These are phyloP conservation scores for Brassica rapa DNA, from an alignment of 345 rosid genomes.

Conservation along the genomic window DNA sequence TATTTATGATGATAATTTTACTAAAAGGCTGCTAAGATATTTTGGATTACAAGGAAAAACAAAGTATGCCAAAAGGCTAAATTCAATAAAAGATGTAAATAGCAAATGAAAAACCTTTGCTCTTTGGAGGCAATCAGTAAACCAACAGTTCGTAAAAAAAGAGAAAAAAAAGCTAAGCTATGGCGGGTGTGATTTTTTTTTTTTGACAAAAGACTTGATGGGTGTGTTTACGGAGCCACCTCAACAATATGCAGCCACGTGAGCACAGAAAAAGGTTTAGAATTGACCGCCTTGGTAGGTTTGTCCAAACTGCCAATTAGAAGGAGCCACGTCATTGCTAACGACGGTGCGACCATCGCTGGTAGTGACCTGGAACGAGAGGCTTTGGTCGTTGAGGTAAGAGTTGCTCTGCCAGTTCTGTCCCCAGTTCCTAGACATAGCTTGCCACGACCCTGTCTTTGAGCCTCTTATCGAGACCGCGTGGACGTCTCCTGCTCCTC, in stretches of 20 bases:
- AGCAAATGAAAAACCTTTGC: background rate
- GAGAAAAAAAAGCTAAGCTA: constrained; percentile 17
- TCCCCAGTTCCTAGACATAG: constrained; percentile 99
- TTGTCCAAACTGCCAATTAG: constrained; percentile 86
- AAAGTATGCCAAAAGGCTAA: constrained; percentile 17
- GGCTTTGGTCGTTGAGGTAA: constrained; percentile 72
- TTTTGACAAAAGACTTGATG: constrained; percentile 43
- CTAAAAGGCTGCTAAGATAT: background rate
- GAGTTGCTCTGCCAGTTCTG: constrained; percentile 99
- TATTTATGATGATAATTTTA: too few species aligned
- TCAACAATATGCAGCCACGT: constrained; percentile 56
- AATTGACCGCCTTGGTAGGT: constrained; percentile 75
- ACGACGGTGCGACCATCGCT: constrained; percentile 81
- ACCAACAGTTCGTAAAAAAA: constrained; percentile 9
- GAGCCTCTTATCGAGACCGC: constrained; percentile 90
- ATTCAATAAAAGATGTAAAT: background rate
- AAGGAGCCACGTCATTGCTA: constrained; percentile 61
- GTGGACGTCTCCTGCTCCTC: constrained; percentile 79
- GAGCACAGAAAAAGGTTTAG: constrained; percentile 24
- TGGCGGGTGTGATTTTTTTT: constrained; percentile 66
- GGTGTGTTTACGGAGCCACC: constrained; percentile 76
- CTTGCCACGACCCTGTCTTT: constrained; percentile 73
- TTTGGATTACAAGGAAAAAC: background rate
- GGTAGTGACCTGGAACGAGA: constrained; percentile 91
- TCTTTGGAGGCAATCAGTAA: constrained; percentile 26